Evolutionary conservation across 129 eudicot species (phyloP).

Genomic region (Helianthus annuus): DNA sequence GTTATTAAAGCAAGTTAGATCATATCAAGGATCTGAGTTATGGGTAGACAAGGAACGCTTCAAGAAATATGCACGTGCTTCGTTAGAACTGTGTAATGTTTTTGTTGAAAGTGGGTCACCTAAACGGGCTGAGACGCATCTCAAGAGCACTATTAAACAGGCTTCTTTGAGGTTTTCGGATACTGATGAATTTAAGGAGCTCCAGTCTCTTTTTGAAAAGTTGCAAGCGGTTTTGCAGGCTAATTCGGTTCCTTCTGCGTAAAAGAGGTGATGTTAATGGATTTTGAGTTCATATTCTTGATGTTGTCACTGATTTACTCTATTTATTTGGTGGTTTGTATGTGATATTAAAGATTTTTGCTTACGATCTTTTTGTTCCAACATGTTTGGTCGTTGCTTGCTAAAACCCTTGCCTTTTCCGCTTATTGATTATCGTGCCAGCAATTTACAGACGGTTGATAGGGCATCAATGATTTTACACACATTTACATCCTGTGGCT

Average conservation of each 20-base stretch:
- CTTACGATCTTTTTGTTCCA: neutral
- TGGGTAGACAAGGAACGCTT: slow-evolving; percentile 75
- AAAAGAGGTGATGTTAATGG: neutral
- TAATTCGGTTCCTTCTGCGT: slow-evolving; percentile 18
- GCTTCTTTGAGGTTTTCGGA: slow-evolving; percentile 60
- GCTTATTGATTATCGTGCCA: neutral
- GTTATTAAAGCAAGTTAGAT: slow-evolving; percentile 76
- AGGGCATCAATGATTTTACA: too few relatives aligned
- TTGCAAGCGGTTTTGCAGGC: slow-evolving; percentile 54
- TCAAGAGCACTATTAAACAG: slow-evolving; percentile 69
- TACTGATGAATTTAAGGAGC: slow-evolving; percentile 53
- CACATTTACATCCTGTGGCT: too few relatives aligned
- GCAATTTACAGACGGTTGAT: neutral
- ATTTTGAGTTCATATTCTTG: neutral
- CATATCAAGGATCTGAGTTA: slow-evolving; percentile 79
- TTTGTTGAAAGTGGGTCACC: slow-evolving; percentile 54
- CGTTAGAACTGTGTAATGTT: slow-evolving; percentile 79
- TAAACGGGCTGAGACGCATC: slow-evolving; percentile 76
- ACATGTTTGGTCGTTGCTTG: too few relatives aligned
- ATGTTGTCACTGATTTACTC: neutral
- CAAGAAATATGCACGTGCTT: slow-evolving; percentile 77
- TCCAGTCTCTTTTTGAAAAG: slow-evolving; percentile 51
- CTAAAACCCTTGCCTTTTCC: neutral
- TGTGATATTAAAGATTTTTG: neutral
- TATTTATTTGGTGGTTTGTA: neutral